Evolutionary conservation across 805 yeast species (phyloP).

Genomic region (Nakazawaea anatomiae): DNA sequence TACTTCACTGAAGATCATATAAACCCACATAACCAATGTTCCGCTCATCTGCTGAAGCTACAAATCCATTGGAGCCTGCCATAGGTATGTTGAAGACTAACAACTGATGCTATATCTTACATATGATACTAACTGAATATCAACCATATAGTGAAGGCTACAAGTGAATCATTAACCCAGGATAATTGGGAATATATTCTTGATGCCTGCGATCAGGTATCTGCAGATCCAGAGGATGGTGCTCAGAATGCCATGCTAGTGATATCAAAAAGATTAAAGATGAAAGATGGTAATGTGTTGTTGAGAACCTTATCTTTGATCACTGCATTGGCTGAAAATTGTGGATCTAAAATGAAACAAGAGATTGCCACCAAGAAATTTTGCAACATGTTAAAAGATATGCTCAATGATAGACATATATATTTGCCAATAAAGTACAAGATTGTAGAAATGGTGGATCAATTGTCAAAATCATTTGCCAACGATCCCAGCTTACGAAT

Average conservation of each 20-base stretch:
- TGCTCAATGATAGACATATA: constrained; percentile 47
- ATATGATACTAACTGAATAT: not conserved
- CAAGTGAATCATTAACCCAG: constrained; percentile 52
- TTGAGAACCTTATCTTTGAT: constrained; percentile 50
- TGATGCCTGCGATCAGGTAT: constrained; percentile 62
- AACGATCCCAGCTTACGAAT: constrained; percentile 73
- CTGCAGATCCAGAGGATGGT: constrained; percentile 53
- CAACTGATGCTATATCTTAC: not conserved
- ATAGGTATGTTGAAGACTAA: constrained; percentile 1
- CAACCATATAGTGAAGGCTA: constrained; percentile 37
- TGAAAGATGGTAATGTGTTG: constrained; percentile 59
- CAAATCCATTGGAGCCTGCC: constrained; percentile 4
- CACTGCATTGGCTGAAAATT: constrained; percentile 65
- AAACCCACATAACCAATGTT: not conserved
- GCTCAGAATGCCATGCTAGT: constrained; percentile 39
- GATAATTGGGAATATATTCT: constrained; percentile 67
- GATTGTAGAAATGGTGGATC: constrained; percentile 61
- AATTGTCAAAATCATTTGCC: constrained; percentile 58
- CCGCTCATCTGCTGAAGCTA: constrained; percentile 5
- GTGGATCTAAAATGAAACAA: constrained; percentile 64
- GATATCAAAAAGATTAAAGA: constrained; percentile 40
- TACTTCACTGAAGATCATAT: not conserved
- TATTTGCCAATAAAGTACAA: constrained; percentile 65
- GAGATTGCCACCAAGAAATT: constrained; percentile 56
- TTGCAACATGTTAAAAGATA: constrained; percentile 37